Evolutionary conservation across 768 basidiomycete genomes (phyloP).

Genomic region (Thelephora ganbajun): DNA sequence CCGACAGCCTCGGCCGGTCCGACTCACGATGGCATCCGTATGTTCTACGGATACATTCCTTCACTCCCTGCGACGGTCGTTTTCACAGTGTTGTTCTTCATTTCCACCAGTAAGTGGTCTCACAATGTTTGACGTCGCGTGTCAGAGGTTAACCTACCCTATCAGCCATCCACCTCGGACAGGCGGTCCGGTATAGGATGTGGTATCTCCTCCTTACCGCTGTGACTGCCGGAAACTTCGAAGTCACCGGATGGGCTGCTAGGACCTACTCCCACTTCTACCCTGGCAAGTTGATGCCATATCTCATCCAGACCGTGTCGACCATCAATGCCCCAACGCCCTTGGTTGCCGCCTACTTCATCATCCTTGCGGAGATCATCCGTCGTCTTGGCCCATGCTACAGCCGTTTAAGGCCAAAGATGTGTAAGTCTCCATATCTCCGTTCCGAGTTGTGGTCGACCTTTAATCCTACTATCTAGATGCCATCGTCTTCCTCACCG

Average conservation of each 20-base stretch:
- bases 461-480: background rate
- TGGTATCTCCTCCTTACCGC: constrained; percentile 43
- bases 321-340: constrained; percentile 44
- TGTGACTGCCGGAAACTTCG: constrained; percentile 30
- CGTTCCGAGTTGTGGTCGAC: no score
- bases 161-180: constrained; percentile 31
- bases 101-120: background rate
- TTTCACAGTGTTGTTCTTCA: background rate
- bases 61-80: background rate
- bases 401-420: constrained; percentile 28
- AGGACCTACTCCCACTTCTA: constrained; percentile 34
- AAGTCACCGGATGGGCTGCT: constrained; percentile 41
- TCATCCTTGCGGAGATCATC: constrained; percentile 37
- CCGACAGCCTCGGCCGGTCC: background rate
- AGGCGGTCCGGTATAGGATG: constrained; percentile 27
- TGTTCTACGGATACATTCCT: background rate
- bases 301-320: constrained; percentile 29
- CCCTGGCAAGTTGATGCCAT: constrained; percentile 15
- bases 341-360: constrained; percentile 40
- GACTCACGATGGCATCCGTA: background rate
- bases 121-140: background rate
- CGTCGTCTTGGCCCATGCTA: constrained; percentile 28
- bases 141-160: background rate
- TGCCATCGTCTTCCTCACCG: background rate
- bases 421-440: constrained; percentile 17